Evolutionary conservation across 2,329 filamentous ascomycete genomes (phyloP).

Genomic region (Epichloe uncinata): DNA sequence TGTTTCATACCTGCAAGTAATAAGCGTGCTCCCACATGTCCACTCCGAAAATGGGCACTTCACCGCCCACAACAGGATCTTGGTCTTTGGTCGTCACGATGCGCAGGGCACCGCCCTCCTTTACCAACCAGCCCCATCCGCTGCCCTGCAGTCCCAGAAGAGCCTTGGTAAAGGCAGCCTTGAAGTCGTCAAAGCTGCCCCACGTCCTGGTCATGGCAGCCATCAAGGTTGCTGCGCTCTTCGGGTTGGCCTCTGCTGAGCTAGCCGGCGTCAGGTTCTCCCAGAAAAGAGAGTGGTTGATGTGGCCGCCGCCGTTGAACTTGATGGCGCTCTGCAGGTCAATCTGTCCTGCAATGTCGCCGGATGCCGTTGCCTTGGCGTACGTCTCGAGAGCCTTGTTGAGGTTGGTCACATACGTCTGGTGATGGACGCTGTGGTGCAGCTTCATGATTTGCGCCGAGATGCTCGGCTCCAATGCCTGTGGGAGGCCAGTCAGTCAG

Average conservation of each 20-base stretch:
- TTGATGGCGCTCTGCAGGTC: slow-evolving; percentile 58
- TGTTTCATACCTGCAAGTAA: slow-evolving; percentile 53
- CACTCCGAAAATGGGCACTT: slow-evolving; percentile 60
- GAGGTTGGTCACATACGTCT: slow-evolving; percentile 64
- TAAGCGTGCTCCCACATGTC: slow-evolving; percentile 96
- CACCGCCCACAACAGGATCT: slow-evolving; percentile 53
- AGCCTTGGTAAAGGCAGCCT: slow-evolving; percentile 48
- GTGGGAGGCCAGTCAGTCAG: background rate
- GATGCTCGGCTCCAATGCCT: slow-evolving; percentile 63
- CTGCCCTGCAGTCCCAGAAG: slow-evolving; percentile 67
- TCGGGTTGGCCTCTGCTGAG: slow-evolving; percentile 41
- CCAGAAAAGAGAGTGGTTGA: slow-evolving; percentile 93
- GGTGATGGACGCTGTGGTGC: slow-evolving; percentile 68
- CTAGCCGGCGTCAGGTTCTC: slow-evolving; percentile 57
- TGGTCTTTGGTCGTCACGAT: slow-evolving; percentile 81
- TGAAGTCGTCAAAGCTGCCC: slow-evolving; percentile 55
- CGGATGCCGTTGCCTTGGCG: slow-evolving; percentile 37
- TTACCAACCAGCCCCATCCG: slow-evolving; percentile 80
- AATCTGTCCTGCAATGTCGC: slow-evolving; percentile 51
- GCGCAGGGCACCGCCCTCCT: slow-evolving; percentile 45
- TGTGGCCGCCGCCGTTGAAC: slow-evolving; percentile 85
- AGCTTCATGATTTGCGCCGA: slow-evolving; percentile 70
- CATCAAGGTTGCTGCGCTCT: slow-evolving; percentile 37
- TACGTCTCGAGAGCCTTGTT: slow-evolving; percentile 53
- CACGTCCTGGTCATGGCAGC: slow-evolving; percentile 51